Evolutionary conservation across 306 rosid species (phyloP).

Genomic region (Glycyrrhiza uralensis): DNA sequence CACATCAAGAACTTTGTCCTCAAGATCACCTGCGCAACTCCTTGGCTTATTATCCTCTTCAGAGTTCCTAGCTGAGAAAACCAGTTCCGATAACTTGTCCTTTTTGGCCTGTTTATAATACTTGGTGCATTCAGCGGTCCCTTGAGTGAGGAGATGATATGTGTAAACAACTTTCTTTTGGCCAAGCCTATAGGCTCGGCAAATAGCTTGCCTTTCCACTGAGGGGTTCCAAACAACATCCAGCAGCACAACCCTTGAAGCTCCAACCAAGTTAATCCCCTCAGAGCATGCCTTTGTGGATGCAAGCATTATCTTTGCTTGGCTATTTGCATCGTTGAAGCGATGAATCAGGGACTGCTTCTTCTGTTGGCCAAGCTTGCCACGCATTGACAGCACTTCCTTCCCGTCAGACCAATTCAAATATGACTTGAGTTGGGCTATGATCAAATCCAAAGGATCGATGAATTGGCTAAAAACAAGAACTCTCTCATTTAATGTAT

Average conservation of each 20-base stretch:
- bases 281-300: conserved; percentile 35
- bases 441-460: conserved; percentile 16
- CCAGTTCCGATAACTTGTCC: conserved; percentile 32
- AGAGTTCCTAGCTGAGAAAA: conserved; percentile 17
- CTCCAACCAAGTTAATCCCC: conserved; percentile 37
- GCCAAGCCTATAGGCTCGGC: conserved; percentile 39
- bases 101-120: conserved; percentile 29
- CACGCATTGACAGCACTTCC: conserved; percentile 23
- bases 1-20: conserved; percentile 29
- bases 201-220: conserved; percentile 38
- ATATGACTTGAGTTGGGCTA: conserved; percentile 6
- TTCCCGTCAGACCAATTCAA: conserved; percentile 25
- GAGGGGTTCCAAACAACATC: conserved; percentile 46
- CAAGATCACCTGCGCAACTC: background rate
- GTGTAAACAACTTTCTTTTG: conserved; percentile 34
- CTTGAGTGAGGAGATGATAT: conserved; percentile 30
- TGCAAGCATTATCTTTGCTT: conserved; percentile 33
- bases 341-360: conserved; percentile 14
- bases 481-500: conserved; percentile 27
- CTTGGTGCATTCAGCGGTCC: conserved; percentile 15
- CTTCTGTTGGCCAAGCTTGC: conserved; percentile 2
- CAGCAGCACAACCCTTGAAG: conserved; percentile 44
- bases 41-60: background rate
- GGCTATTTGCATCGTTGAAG: conserved; percentile 31
- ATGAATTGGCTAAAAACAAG: conserved; percentile 38